phyloP scores from a whole-genome alignment of 305 asterid genomes.

The Fraxinus nigra region DNA sequence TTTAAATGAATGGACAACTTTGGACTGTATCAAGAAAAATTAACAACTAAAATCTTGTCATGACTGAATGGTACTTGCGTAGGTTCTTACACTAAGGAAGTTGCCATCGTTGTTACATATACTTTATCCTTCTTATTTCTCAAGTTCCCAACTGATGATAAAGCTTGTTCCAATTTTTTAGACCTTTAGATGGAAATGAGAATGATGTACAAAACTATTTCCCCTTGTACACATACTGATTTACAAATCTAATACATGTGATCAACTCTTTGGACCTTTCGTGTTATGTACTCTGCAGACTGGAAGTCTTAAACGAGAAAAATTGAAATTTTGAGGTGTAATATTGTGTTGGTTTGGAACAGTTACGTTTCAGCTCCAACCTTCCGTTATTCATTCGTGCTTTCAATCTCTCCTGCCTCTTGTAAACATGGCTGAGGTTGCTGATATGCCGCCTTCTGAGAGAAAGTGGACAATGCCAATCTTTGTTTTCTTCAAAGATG shows the following conservation, averaged over 20 bases:
- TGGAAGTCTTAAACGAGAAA: background rate
- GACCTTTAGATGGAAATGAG: background rate
- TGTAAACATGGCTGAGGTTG: slow-evolving; percentile 49
- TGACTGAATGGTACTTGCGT: background rate
- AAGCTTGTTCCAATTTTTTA: background rate
- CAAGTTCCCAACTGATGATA: background rate
- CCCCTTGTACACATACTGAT: background rate
- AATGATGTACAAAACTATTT: background rate
- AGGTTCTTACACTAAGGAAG: background rate
- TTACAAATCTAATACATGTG: background rate
- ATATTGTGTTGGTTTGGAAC: background rate
- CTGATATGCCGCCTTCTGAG: slow-evolving; percentile 15
- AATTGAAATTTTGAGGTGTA: background rate
- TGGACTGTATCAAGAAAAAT: background rate
- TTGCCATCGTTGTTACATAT: background rate
- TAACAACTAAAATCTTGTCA: background rate
- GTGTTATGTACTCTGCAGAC: background rate
- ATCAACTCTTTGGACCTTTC: background rate
- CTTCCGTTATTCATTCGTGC: background rate
- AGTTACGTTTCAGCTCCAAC: background rate
- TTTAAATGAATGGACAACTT: background rate
- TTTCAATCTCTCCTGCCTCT: background rate
- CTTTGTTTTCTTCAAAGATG: slow-evolving; percentile 61
- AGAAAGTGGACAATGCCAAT: slow-evolving; percentile 53
- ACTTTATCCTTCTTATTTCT: background rate